Conservation (phyloP, 2,329 filamentous ascomycete species). For the Cercospora sp. region DNA sequence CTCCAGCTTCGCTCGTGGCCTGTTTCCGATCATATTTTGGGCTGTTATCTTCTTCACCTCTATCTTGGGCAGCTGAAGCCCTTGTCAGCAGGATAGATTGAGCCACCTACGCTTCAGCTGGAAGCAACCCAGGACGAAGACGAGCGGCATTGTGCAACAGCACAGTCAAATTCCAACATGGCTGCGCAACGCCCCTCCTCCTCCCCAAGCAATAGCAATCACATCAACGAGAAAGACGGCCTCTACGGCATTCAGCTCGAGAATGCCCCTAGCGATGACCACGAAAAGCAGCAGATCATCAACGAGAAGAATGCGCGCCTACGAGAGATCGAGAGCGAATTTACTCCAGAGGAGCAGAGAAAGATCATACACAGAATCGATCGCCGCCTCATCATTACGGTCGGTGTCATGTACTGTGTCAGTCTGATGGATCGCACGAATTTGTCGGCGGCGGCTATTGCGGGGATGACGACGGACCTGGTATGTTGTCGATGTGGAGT, state of each 20-base stretch:
- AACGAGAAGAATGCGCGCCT: constrained; percentile 9
- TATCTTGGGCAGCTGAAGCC: not conserved
- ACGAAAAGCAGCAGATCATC: constrained; percentile 1
- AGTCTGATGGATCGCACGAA: constrained; percentile 65
- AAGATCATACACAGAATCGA: constrained; percentile 69
- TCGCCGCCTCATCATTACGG: constrained; percentile 47
- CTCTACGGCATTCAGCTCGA: constrained; percentile 12
- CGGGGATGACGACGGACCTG: constrained; percentile 54
- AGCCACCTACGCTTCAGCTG: not conserved
- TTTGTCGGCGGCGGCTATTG: constrained; percentile 70
- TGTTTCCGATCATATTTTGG: not conserved
- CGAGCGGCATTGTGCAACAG: not conserved
- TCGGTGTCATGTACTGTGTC: constrained; percentile 39
- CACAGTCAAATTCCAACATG: not conserved
- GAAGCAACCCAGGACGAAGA: not conserved
- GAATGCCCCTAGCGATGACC: constrained; percentile 1
- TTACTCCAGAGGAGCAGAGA: constrained; percentile 28
- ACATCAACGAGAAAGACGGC: constrained; percentile 12
- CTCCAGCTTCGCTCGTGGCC: not conserved
- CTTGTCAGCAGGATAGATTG: not conserved
- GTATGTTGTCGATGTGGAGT: not conserved
- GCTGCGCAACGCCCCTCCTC: not conserved
- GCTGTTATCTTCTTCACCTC: not conserved
- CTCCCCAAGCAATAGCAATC: not conserved
- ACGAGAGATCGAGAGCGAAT: constrained; percentile 22